Conservation (phyloP, 108 stramenopile species). For the Skeletonema grethae region DNA sequence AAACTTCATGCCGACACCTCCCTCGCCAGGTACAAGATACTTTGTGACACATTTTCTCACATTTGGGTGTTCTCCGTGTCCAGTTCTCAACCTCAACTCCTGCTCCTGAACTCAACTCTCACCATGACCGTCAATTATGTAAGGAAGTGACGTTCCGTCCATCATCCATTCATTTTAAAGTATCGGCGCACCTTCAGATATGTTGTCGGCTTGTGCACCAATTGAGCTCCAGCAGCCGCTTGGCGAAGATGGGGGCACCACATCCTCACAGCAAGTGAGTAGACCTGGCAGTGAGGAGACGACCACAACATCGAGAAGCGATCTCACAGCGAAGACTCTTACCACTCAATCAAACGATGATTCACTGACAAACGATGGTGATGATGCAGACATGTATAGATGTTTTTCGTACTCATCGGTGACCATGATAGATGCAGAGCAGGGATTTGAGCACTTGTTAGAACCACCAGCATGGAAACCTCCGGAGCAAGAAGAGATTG, state of each 20-base stretch:
- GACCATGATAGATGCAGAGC: neutral
- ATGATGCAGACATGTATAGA: neutral
- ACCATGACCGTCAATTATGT: too few relatives aligned
- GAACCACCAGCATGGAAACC: conserved; percentile 48
- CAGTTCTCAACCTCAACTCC: too few relatives aligned
- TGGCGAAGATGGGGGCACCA: neutral
- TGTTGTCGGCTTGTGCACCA: neutral
- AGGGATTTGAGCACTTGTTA: neutral
- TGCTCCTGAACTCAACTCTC: too few relatives aligned
- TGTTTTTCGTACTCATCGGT: neutral
- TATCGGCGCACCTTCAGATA: neutral
- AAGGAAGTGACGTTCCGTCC: too few relatives aligned
- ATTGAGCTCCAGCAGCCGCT: neutral
- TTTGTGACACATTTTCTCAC: too few relatives aligned
- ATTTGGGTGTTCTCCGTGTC: too few relatives aligned
- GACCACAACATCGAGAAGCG: neutral
- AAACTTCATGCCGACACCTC: too few relatives aligned
- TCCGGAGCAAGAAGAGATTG: conserved; percentile 30
- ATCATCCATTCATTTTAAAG: too few relatives aligned
- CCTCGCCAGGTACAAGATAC: too few relatives aligned
- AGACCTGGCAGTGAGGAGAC: neutral
- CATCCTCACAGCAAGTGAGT: neutral
- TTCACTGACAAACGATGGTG: neutral
- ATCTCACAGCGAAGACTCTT: neutral
- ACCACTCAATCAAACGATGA: neutral